These are phyloP conservation scores for Trichoderma afroharzianum DNA, from an alignment of 2,329 filamentous ascomycete species.

Conservation along the genomic window DNA sequence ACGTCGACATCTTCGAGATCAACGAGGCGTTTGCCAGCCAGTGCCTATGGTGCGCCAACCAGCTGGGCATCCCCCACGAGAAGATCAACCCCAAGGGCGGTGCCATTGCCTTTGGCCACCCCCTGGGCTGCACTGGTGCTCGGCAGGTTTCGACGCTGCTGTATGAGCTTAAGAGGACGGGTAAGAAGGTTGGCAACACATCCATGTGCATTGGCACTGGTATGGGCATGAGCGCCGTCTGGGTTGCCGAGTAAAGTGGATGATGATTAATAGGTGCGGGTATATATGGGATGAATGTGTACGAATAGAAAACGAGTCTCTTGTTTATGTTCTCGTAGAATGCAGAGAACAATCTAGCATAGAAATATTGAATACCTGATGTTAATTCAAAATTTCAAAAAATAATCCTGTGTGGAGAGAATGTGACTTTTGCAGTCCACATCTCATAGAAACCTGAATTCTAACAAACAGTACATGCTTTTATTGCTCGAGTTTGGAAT, in stretches of 20 bases:
- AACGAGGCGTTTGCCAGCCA: slow-evolving; percentile 98
- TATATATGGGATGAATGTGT: not conserved
- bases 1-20: slow-evolving; percentile 97
- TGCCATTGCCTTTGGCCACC: slow-evolving; percentile 93
- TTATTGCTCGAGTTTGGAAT: not conserved
- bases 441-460: not conserved
- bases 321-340: not conserved
- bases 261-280: not conserved
- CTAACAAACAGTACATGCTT: not conserved
- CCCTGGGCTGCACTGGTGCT: slow-evolving; percentile 88
- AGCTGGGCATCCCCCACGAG: slow-evolving; percentile 74
- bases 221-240: slow-evolving; percentile 97
- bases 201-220: slow-evolving; percentile 97
- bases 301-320: not conserved
- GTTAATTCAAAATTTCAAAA: not conserved
- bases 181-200: slow-evolving; percentile 82
- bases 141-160: slow-evolving; percentile 89
- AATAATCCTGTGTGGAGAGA: not conserved
- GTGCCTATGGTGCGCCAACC: slow-evolving; percentile 88
- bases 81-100: slow-evolving; percentile 98
- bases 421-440: not conserved
- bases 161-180: slow-evolving; percentile 81
- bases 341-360: not conserved
- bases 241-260: slow-evolving; percentile 73
- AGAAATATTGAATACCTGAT: slow-evolving; percentile 1